Evolutionary conservation across 495 filamentous ascomycete species (phyloP).

Genomic region (Melanomma pulvis-pyrius): DNA sequence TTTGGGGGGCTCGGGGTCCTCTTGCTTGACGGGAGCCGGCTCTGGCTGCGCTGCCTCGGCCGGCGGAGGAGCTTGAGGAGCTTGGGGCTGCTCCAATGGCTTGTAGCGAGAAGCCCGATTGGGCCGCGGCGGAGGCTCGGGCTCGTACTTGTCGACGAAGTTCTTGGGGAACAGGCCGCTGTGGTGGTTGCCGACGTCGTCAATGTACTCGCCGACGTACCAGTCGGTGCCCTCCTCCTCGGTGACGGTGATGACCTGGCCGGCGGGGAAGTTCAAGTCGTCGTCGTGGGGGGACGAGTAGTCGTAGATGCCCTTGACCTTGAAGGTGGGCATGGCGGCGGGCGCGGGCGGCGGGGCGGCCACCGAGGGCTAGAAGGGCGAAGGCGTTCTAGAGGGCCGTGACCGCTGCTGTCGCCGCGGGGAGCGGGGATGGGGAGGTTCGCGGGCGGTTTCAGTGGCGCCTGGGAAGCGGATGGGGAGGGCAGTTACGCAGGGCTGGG

Average conservation of each 20-base stretch:
- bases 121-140: slow-evolving; percentile 85
- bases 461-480: slow-evolving; percentile 3
- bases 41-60: slow-evolving; percentile 32
- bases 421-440: background rate
- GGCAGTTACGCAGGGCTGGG: slow-evolving; percentile 27
- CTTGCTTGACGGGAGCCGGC: slow-evolving; percentile 43
- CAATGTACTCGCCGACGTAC: slow-evolving; percentile 89
- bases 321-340: slow-evolving; percentile 66
- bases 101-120: slow-evolving; percentile 69
- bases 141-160: slow-evolving; percentile 94
- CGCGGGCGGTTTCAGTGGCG: slow-evolving; percentile 11
- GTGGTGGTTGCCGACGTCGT: slow-evolving; percentile 68
- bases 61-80: slow-evolving; percentile 25
- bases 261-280: slow-evolving; percentile 82
- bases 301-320: slow-evolving; percentile 92
- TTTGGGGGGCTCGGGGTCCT: slow-evolving; percentile 47
- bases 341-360: background rate
- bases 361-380: slow-evolving; percentile 12
- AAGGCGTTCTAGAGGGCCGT: slow-evolving; percentile 38
- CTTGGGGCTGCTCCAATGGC: slow-evolving; percentile 63
- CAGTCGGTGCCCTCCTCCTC: slow-evolving; percentile 91
- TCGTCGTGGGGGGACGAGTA: slow-evolving; percentile 90
- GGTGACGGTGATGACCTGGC: slow-evolving; percentile 91
- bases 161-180: slow-evolving; percentile 96
- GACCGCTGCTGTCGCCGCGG: slow-evolving; percentile 10